These are phyloP conservation scores for Ligustrum vulgare DNA, from an alignment of 257 asterid species.

Conservation along the genomic window DNA sequence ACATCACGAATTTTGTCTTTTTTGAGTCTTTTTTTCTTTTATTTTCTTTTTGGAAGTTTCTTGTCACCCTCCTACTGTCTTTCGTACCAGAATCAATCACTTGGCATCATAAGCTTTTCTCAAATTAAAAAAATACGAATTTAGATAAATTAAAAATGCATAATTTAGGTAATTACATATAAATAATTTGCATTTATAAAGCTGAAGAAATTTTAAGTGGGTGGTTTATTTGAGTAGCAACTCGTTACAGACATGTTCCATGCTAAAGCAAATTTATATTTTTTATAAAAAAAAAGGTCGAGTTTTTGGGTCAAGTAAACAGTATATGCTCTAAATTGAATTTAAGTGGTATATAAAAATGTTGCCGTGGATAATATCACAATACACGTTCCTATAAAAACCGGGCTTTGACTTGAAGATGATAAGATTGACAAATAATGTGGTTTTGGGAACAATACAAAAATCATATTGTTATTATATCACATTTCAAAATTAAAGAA, in stretches of 20 bases:
- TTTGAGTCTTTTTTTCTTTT: neutral
- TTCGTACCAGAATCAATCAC: constrained; percentile 27
- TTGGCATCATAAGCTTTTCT: constrained; percentile 35
- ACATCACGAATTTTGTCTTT: constrained; percentile 26
- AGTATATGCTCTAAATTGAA: too few species aligned
- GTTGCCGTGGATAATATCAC: too few species aligned
- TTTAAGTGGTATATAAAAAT: too few species aligned
- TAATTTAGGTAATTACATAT: neutral
- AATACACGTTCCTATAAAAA: too few species aligned
- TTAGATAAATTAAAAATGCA: neutral
- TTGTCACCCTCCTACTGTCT: constrained; percentile 33
- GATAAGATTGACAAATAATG: too few species aligned
- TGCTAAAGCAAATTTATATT: neutral
- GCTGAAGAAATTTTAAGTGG: neutral
- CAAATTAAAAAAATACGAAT: neutral
- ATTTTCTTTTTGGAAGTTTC: constrained; percentile 44
- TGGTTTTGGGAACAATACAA: too few species aligned
- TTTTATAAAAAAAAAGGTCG: too few species aligned
- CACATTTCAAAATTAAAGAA: too few species aligned
- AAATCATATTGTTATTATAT: too few species aligned
- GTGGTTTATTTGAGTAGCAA: neutral
- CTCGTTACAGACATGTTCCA: neutral
- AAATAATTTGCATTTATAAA: neutral
- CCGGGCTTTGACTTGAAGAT: too few species aligned
- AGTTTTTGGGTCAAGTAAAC: too few species aligned